Evolutionary conservation across 495 filamentous ascomycete species (phyloP), one percentile per base, ranked within the genome.

Genomic region (Diplogelasinospora grovesii): DNA sequence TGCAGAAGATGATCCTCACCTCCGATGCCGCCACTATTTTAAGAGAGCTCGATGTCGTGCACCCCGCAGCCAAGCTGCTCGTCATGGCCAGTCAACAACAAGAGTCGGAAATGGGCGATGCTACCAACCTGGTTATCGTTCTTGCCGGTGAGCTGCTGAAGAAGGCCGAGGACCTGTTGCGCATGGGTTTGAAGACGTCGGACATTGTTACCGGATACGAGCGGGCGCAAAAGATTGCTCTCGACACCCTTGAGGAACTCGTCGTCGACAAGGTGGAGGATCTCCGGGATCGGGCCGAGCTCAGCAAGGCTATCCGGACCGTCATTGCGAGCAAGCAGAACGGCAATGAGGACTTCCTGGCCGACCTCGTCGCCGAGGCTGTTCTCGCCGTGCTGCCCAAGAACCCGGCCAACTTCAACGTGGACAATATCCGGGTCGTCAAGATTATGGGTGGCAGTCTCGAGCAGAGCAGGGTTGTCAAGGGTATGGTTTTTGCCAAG

Each of bases 1-100:
- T 99, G 43, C 89, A 95, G 68, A 99, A 99, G 75, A 95, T 97
- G 92, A 90, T 95, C 47, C 75, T 99, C 43, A 99, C 93, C 43
- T 95, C 88, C 31, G 93, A 99, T 60, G 93, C 93, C 26, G 93
- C 93, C 48, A 95, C 92, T 19, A 99, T 99, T 49, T 73, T 99
- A 39, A 83, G 88, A 54, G 93, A 99, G 64, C 76, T 99, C 60
- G 93, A 99, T 58, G 93, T 99, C 31, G 90, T 99, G 22, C 93
- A 99, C 66, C 93, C 93, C 42, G 93, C 93, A 27, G 93, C 93
- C 8, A 99, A 99, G 66, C 71, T 99, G 36, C 69, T 97, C n/a
- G 93, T 99, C 40, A 97, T 99, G 93, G 89, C 93, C 27, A 89
- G 84, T 67, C 93, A 99, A 60, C 93, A 99, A 70, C 93, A 97